These are phyloP conservation scores for Zalaria obscura DNA, from an alignment of 2,329 filamentous ascomycete species.

Conservation along the genomic window DNA sequence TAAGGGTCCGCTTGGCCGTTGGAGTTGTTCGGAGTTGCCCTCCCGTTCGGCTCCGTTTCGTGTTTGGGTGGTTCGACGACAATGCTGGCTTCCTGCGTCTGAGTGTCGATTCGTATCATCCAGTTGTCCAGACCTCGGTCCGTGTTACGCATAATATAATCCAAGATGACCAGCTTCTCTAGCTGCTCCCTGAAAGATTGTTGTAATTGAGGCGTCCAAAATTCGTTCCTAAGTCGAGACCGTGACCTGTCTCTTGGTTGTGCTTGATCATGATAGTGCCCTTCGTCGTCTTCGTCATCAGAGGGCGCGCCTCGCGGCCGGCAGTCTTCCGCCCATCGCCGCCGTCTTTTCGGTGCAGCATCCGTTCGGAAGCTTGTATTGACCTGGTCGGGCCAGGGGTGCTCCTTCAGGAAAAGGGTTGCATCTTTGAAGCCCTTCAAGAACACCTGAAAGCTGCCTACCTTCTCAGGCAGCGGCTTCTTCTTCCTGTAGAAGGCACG, in stretches of 20 bases:
- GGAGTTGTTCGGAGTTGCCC: constrained; percentile 7
- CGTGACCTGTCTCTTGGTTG: constrained; percentile 12
- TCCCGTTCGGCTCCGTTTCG: constrained; percentile 12
- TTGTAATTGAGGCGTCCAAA: constrained; percentile 80
- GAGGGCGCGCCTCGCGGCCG: constrained; percentile 46
- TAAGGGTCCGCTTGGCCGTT: constrained; percentile 20
- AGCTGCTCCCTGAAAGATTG: constrained; percentile 89
- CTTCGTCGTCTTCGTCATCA: constrained; percentile 33
- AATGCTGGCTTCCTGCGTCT: constrained; percentile 69
- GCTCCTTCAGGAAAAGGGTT: constrained; percentile 83
- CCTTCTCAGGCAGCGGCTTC: constrained; percentile 75
- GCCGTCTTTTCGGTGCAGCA: constrained; percentile 46
- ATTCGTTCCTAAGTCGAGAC: constrained; percentile 36
- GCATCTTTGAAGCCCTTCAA: constrained; percentile 95
- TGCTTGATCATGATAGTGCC: constrained; percentile 12
- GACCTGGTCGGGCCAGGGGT: constrained; percentile 93
- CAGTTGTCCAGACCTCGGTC: constrained; percentile 94
- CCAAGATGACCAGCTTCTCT: constrained; percentile 90
- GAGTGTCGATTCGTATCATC: constrained; percentile 96
- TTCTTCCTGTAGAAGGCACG: constrained; percentile 77
- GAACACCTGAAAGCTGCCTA: constrained; percentile 94
- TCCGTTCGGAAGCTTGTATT: constrained; percentile 52
- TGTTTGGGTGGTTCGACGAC: constrained; percentile 69
- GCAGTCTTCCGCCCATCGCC: constrained; percentile 68
- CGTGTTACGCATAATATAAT: constrained; percentile 99